phyloP scores from a whole-genome alignment of 495 filamentous ascomycete genomes.

The Chaetomidium leptoderma region DNA sequence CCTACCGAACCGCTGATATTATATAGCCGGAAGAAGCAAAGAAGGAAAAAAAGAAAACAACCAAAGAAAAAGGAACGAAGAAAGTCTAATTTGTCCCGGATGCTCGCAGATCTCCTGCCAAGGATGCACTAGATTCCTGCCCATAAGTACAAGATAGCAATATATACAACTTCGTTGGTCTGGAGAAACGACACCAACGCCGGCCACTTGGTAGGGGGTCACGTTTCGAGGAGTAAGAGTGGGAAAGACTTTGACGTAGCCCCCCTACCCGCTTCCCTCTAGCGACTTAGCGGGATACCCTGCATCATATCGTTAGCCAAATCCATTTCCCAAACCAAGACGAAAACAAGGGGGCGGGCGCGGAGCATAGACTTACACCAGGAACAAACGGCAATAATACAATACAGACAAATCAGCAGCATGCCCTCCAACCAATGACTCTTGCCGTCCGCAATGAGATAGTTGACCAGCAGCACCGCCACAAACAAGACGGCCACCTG shows the following conservation, averaged over 20 bases:
- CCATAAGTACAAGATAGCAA: background rate
- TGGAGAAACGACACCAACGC: too few relatives aligned
- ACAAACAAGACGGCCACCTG: conserved; percentile 78
- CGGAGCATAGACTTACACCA: conserved; percentile 48
- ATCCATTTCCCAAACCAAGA: background rate
- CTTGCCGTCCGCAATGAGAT: conserved; percentile 66
- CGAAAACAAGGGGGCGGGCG: background rate
- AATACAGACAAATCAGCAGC: conserved; percentile 66
- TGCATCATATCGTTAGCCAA: background rate
- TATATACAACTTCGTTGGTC: background rate
- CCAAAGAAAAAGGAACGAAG: too few relatives aligned
- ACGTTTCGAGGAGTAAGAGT: too few relatives aligned
- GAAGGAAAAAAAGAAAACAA: too few relatives aligned
- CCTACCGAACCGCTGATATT: too few relatives aligned
- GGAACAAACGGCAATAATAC: conserved; percentile 62
- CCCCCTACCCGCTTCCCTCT: background rate
- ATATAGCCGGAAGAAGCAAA: too few relatives aligned
- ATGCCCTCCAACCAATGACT: conserved; percentile 70
- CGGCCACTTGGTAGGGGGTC: background rate
- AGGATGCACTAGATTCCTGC: background rate
- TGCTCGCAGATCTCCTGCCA: too few relatives aligned
- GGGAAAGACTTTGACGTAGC: too few relatives aligned
- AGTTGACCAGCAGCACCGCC: conserved; percentile 73
- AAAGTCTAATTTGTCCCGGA: background rate
- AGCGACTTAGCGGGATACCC: background rate